Percentiles rank a stretch among this genome's conserved stretches.
phyloP scores from a whole-genome alignment of 441 rosid genomes.

The Euphorbia celastroides region DNA sequence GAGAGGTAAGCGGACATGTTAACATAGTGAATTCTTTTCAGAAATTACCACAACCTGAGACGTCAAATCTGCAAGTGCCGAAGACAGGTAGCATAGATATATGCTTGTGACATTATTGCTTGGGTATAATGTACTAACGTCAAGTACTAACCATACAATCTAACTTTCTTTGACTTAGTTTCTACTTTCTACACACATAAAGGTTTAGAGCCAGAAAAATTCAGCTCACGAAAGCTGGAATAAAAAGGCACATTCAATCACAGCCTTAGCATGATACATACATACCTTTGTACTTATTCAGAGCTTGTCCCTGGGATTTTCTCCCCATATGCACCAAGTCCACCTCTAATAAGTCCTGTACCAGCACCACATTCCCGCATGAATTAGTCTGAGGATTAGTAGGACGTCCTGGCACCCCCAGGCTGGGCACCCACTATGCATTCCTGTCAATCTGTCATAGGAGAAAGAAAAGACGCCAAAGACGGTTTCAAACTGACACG shows the following conservation, averaged over 20 bases:
- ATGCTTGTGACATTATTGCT: neutral
- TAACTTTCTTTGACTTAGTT: neutral
- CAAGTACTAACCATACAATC: neutral
- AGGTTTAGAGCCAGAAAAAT: neutral
- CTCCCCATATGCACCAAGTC: conserved; percentile 90
- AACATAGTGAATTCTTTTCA: neutral
- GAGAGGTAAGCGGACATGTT: neutral
- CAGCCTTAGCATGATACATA: conserved; percentile 30
- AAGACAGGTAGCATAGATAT: neutral
- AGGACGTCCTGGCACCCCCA: conserved; percentile 54
- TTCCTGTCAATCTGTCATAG: conserved; percentile 28
- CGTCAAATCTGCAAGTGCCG: neutral
- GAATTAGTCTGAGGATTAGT: conserved; percentile 65
- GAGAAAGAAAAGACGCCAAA: conserved; percentile 1
- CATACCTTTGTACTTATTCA: conserved; percentile 95
- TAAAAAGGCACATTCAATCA: neutral
- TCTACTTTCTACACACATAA: neutral
- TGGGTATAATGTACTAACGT: neutral
- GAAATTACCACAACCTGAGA: neutral
- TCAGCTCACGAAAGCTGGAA: conserved; percentile 8
- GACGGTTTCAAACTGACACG: neutral
- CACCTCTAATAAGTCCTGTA: conserved; percentile 83
- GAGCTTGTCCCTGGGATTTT: conserved; percentile 83
- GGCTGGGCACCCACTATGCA: conserved; percentile 74
- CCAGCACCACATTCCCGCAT: conserved; percentile 87